Conservation (phyloP, 2,329 filamentous ascomycete species). For the Beauveria caledonica region DNA sequence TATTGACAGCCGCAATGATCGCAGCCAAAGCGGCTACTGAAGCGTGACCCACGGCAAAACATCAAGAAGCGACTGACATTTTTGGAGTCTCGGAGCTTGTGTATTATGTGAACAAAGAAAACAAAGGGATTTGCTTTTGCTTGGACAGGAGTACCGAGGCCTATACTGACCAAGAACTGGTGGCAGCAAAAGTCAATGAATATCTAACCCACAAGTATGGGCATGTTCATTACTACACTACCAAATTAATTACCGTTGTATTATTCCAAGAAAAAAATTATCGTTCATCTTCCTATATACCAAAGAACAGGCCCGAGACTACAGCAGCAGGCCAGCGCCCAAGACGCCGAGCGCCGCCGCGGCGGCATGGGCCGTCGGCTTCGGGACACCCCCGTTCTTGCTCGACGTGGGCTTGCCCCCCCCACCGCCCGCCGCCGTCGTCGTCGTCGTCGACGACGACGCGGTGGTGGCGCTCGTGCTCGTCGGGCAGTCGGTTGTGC, state of each 20-base stretch:
- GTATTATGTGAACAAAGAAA: neutral
- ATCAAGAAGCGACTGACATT: neutral
- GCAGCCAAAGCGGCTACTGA: slow-evolving; percentile 27
- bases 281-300: neutral
- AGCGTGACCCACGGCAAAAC: neutral
- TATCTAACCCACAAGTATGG: neutral
- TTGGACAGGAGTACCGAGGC: neutral
- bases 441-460: slow-evolving; percentile 16
- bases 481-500: slow-evolving; percentile 31
- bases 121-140: neutral
- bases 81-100: neutral
- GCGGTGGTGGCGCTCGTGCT: neutral
- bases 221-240: neutral
- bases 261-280: neutral
- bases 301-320: neutral
- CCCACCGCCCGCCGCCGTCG: slow-evolving; percentile 11
- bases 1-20: slow-evolving; percentile 29
- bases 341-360: slow-evolving; percentile 23
- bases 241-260: neutral
- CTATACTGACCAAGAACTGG: neutral
- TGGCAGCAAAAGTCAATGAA: neutral
- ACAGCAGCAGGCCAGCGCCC: slow-evolving; percentile 19
- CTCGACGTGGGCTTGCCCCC: neutral
- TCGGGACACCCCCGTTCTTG: slow-evolving; percentile 14
- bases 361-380: slow-evolving; percentile 20